Base-by-base conservation (phyloP, 257 asterid species). In the Salvia rosmarinus region DNA sequence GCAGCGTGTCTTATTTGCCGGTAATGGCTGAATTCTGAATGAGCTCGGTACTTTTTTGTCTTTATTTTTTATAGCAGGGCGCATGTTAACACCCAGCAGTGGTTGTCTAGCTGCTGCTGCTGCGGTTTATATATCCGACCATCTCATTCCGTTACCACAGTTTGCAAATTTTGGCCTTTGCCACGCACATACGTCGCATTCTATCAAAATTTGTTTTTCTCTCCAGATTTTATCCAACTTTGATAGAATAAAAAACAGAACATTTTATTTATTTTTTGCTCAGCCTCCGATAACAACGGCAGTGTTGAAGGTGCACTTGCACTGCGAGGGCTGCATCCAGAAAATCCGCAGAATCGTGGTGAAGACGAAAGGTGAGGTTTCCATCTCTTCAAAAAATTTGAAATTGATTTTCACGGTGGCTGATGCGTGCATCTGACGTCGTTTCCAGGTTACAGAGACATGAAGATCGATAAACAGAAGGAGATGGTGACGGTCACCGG, bases 271-370 rank as follows among this genome's bases (percentile, higher is more conserved):
- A n/a, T 70, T 28, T 11, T 50, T 62, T 32, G 44, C 52, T 63
- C 83, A 90, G 98, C 79, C 74, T 40, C 84, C 85, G 3, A 83
- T 88, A 0, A 78, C 90, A 14, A 90, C 95, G 56, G 90, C 91
- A 40, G 83, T 75, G 68, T 4, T 92, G 81, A 92, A 85, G 79
- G 73, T 86, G 16, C 46, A 79, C n/a, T 63, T 93, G 2, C 96
- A 93, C 77, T 93, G 98, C 49, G 89, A 93, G 21, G 98, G 98
- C 34, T 93, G 98, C 81, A 81, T 84, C 5, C 83, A 83, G 67
- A 93, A 87, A 69, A 90, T 93, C 40, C 32, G 61, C 64, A 93
- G 66, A 71, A 73, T 73, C 14, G 84, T 89, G 55, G 54, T 80
- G 68, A 86, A 85, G 52, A 82, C 96, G 25, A 86, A 81, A 75